These are phyloP conservation scores for Backusella westeae DNA, from an alignment of 192 early-diverging fungal species.

Conservation along the genomic window DNA sequence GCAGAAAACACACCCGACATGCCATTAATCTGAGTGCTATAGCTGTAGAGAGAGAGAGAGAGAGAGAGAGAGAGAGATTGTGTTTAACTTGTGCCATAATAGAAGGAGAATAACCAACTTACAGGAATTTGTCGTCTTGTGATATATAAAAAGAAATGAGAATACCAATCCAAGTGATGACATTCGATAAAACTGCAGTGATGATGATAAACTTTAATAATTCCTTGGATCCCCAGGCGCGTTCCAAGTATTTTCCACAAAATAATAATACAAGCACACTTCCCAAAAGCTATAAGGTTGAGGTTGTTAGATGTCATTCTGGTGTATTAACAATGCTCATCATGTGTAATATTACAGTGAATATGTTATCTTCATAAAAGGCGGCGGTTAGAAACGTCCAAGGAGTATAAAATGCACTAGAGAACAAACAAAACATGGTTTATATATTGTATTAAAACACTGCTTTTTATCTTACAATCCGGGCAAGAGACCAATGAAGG, in stretches of 20 bases:
- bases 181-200: conserved; percentile 47
- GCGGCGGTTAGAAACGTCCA: conserved; percentile 65
- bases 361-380: conserved; percentile 51
- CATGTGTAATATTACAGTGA: conserved; percentile 33
- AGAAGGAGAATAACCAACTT: conserved; percentile 16
- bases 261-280: conserved; percentile 43
- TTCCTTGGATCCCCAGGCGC: conserved; percentile 77
- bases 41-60: conserved; percentile 32
- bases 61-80: not conserved
- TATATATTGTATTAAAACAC: not conserved
- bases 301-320: not conserved
- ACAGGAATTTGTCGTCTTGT: conserved; percentile 58
- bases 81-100: too few relatives aligned
- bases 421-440: not conserved
- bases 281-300: conserved; percentile 39
- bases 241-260: conserved; percentile 80
- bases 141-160: conserved; percentile 57
- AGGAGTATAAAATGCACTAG: conserved; percentile 21
- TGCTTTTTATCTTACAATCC: conserved; percentile 29
- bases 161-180: conserved; percentile 54
- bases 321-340: too few relatives aligned
- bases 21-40: conserved; percentile 64
- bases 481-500: conserved; percentile 36
- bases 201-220: conserved; percentile 69
- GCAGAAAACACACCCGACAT: conserved; percentile 67